These are phyloP conservation scores for Colletotrichum spaethianum DNA, from an alignment of 2,329 filamentous ascomycete genomes.

Conservation along the genomic window DNA sequence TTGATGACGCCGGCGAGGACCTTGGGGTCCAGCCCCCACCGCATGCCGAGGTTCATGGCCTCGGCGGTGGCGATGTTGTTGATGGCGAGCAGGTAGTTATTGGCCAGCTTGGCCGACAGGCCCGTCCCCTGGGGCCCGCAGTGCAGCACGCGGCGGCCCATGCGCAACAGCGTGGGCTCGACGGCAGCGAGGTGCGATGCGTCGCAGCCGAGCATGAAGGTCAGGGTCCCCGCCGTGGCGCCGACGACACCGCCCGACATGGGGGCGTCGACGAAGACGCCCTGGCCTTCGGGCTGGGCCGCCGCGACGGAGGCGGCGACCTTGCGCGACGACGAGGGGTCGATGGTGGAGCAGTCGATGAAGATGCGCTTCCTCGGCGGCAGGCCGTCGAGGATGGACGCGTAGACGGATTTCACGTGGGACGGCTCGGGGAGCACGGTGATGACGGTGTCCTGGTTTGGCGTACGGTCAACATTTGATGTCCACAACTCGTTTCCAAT, in stretches of 20 bases:
- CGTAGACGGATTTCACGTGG: conserved; percentile 88
- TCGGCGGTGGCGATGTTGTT: conserved; percentile 85
- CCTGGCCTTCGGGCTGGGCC: conserved; percentile 66
- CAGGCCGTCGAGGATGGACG: conserved; percentile 76
- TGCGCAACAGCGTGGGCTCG: conserved; percentile 79
- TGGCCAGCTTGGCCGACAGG: conserved; percentile 92
- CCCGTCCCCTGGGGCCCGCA: conserved; percentile 89
- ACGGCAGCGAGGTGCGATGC: conserved; percentile 73
- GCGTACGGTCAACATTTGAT: conserved; percentile 44
- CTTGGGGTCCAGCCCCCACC: conserved; percentile 71
- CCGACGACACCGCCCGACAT: conserved; percentile 98
- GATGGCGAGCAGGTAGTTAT: conserved; percentile 95
- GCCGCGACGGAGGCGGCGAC: conserved; percentile 79
- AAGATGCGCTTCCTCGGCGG: conserved; percentile 79
- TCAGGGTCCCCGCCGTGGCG: conserved; percentile 87
- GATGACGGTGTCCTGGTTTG: conserved; percentile 81
- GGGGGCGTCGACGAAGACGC: conserved; percentile 91
- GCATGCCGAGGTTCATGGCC: conserved; percentile 76
- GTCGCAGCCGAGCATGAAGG: conserved; percentile 92
- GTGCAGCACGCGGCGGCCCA: conserved; percentile 90
- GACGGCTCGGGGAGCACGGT: conserved; percentile 91
- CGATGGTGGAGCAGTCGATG: conserved; percentile 97
- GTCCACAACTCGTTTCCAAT: too few relatives aligned
- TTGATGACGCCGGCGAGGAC: conserved; percentile 90
- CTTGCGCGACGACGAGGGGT: conserved; percentile 85